These are phyloP conservation scores for Aquanectria penicillioides DNA, from an alignment of 2,329 filamentous ascomycete genomes.

Conservation along the genomic window DNA sequence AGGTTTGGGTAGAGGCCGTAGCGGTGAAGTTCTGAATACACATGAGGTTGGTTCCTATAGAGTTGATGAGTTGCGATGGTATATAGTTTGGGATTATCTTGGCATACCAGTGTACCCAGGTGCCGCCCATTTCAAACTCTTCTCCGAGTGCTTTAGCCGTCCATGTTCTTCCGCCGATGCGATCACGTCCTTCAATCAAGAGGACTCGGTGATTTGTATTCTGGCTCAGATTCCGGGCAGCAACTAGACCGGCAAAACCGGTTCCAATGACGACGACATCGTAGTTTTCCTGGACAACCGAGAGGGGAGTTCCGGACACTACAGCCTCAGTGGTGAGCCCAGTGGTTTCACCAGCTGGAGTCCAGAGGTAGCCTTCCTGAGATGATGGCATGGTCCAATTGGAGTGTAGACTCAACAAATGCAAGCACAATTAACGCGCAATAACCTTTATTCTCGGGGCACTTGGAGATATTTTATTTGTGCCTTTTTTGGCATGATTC, in stretches of 20 bases:
- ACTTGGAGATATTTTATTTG: too few relatives aligned
- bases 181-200: conserved; percentile 51
- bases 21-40: conserved; percentile 28
- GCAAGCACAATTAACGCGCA: too few relatives aligned
- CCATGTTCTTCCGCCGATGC: conserved; percentile 55
- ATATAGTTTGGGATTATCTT: not conserved
- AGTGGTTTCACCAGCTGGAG: not conserved
- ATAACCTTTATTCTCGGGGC: too few relatives aligned
- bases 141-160: conserved; percentile 46
- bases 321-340: conserved; percentile 28
- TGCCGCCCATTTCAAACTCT: conserved; percentile 54
- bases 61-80: not conserved
- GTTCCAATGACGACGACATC: conserved; percentile 35
- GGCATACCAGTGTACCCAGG: conserved; percentile 51
- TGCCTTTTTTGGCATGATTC: too few relatives aligned
- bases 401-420: too few relatives aligned
- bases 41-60: conserved; percentile 31
- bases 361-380: conserved; percentile 31
- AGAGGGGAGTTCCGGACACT: conserved; percentile 4
- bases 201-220: conserved; percentile 32
- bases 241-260: conserved; percentile 46
- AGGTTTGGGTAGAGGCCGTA: conserved; percentile 31
- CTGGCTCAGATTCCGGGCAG: conserved; percentile 38
- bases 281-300: not conserved
- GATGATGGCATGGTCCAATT: conserved; percentile 28